Conservation (phyloP, 1,284 basidiomycete species). For the Ustilago cynodontis region DNA sequence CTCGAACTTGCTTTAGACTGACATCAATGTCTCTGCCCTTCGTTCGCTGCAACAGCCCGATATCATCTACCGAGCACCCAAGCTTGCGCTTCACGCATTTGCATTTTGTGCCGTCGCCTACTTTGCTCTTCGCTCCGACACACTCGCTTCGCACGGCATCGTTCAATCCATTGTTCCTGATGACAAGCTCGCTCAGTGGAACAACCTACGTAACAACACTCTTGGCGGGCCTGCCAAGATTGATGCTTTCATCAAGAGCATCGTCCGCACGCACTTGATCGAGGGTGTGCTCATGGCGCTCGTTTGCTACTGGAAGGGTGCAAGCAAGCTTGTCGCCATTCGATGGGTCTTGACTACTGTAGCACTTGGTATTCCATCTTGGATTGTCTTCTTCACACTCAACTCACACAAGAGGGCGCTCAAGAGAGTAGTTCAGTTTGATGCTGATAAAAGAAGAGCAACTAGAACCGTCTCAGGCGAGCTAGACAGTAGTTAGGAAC, state of each 20-base stretch:
- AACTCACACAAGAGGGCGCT: constrained; percentile 43
- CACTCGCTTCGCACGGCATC: constrained; percentile 31
- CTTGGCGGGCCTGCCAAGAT: constrained; percentile 42
- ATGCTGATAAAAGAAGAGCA: constrained; percentile 30
- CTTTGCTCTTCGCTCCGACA: constrained; percentile 41
- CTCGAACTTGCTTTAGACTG: not conserved
- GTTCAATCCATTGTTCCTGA: constrained; percentile 31
- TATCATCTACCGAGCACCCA: constrained; percentile 44
- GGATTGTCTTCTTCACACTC: constrained; percentile 51
- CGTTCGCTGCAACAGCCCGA: constrained; percentile 14
- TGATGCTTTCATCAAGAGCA: constrained; percentile 33
- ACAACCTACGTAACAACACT: constrained; percentile 36
- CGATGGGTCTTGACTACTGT: constrained; percentile 45
- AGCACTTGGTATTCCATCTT: constrained; percentile 51
- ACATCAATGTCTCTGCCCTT: not conserved
- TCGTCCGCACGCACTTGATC: constrained; percentile 30
- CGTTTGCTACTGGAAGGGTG: constrained; percentile 40
- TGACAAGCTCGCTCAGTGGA: constrained; percentile 28
- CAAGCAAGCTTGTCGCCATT: constrained; percentile 21
- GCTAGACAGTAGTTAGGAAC: not conserved
- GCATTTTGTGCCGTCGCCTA: constrained; percentile 16
- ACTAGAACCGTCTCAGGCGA: not conserved
- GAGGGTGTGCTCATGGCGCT: constrained; percentile 39
- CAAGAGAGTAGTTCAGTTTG: constrained; percentile 23
- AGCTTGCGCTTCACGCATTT: constrained; percentile 16